Evolutionary conservation across 805 yeast species (phyloP).

Genomic region (Starmerella cellae): DNA sequence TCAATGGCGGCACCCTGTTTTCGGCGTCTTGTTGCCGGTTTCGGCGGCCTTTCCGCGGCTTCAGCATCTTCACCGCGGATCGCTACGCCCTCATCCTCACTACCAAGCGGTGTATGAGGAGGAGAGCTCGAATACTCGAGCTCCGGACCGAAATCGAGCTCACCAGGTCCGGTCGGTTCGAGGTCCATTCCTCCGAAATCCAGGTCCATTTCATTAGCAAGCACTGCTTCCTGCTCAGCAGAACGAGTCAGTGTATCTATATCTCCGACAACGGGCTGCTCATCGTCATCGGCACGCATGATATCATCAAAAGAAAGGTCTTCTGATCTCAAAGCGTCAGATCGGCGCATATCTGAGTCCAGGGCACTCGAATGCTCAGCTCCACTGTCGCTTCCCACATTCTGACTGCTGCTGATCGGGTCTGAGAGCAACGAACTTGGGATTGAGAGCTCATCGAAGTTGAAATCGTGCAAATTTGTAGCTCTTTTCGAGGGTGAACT

Average conservation of each 20-base stretch:
- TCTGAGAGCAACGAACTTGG: slow-evolving; percentile 4
- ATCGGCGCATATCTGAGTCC: no score
- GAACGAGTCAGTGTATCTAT: slow-evolving; percentile 7
- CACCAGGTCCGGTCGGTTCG: not conserved
- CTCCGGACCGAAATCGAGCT: slow-evolving; percentile 16
- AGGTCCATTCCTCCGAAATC: slow-evolving; percentile 13
- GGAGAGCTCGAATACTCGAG: slow-evolving; percentile 12
- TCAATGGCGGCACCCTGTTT: slow-evolving; percentile 12
- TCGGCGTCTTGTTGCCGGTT: not conserved
- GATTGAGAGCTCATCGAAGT: not conserved
- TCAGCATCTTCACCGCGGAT: not conserved
- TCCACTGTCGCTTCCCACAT: not conserved
- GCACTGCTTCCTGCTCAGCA: slow-evolving; percentile 8
- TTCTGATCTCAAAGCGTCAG: not conserved
- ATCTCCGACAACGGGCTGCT: not conserved
- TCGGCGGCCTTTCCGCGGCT: not conserved
- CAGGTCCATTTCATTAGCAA: slow-evolving; percentile 5
- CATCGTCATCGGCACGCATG: slow-evolving; percentile 15
- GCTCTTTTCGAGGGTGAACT: not conserved
- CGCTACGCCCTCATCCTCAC: slow-evolving; percentile 1
- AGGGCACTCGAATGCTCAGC: not conserved
- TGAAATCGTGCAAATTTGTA: not conserved
- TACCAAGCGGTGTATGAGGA: slow-evolving; percentile 14
- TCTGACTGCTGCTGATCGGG: not conserved
- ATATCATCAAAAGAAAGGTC: slow-evolving; percentile 15